Evolutionary conservation across 148 eudicot genomes (phyloP).

Genomic region (Persicaria maculosa): DNA sequence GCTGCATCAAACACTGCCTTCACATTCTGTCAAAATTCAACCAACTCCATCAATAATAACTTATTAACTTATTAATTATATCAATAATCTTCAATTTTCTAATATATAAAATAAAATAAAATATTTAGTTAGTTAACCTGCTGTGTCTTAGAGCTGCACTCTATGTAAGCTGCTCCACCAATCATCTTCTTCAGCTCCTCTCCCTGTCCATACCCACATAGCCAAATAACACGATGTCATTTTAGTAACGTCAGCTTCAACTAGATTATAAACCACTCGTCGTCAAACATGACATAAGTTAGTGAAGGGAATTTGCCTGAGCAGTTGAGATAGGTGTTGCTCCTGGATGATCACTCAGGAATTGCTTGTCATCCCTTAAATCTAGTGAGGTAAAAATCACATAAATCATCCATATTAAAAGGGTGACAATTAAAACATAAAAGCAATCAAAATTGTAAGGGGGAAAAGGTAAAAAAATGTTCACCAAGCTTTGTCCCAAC

Average conservation of each 20-base stretch:
- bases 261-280: background rate
- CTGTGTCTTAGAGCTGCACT: conserved; percentile 70
- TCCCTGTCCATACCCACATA: conserved; percentile 30
- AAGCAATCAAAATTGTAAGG: background rate
- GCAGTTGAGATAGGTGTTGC: conserved; percentile 39
- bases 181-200: conserved; percentile 63
- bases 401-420: no score
- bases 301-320: conserved; percentile 22
- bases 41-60: background rate
- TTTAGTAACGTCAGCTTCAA: background rate
- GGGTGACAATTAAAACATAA: no score
- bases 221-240: background rate
- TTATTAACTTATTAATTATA: background rate
- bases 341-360: conserved; percentile 34
- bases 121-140: conserved; percentile 31
- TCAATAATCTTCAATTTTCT: background rate
- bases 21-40: conserved; percentile 36
- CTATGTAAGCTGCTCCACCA: conserved; percentile 55
- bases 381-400: conserved; percentile 15
- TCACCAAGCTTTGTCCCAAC: conserved; percentile 47
- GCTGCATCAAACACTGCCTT: conserved; percentile 69
- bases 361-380: conserved; percentile 41
- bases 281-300: no score
- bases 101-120: background rate
- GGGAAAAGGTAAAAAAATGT: background rate